Percentiles rank a stretch among this genome's conserved stretches.
Evolutionary conservation across 2,329 filamentous ascomycete genomes (phyloP).

Genomic region (Verticillium albo-atrum): DNA sequence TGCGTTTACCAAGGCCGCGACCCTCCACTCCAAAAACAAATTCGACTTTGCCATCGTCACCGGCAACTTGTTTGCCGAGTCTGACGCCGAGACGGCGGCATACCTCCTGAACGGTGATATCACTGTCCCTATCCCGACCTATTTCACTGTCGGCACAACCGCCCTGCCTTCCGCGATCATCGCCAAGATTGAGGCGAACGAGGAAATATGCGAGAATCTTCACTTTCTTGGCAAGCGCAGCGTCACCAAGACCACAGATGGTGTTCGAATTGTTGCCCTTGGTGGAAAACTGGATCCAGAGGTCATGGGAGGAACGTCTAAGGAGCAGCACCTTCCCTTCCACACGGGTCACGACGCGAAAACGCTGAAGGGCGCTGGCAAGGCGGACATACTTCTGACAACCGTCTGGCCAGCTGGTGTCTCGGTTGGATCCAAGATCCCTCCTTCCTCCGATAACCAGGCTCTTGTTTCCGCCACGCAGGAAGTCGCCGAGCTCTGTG

Average conservation of each 20-base stretch:
- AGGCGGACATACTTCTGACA: conserved; percentile 82
- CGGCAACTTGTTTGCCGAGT: conserved; percentile 73
- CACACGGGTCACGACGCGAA: conserved; percentile 76
- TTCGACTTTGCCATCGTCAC: conserved; percentile 82
- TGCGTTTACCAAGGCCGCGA: conserved; percentile 74
- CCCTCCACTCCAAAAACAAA: conserved; percentile 79
- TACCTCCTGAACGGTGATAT: conserved; percentile 70
- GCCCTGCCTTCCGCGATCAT: conserved; percentile 68
- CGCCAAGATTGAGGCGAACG: conserved; percentile 68
- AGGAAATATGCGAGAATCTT: conserved; percentile 82
- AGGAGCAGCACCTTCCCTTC: conserved; percentile 70
- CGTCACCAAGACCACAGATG: conserved; percentile 84
- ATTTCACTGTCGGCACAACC: conserved; percentile 77
- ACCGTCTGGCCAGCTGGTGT: conserved; percentile 78
- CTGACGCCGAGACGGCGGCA: conserved; percentile 53
- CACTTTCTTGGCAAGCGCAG: conserved; percentile 85
- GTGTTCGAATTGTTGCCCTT: conserved; percentile 79
- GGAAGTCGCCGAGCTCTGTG: conserved; percentile 73
- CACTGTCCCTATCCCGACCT: conserved; percentile 73
- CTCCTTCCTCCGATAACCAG: conserved; percentile 49
- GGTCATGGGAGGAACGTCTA: conserved; percentile 57
- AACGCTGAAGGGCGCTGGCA: conserved; percentile 68
- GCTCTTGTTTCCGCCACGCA: conserved; percentile 51
- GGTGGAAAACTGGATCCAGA: conserved; percentile 67
- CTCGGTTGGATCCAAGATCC: conserved; percentile 61